Evolutionary conservation across 371 early-diverging fungal species (phyloP).

Genomic region (Mucor piriformis): DNA sequence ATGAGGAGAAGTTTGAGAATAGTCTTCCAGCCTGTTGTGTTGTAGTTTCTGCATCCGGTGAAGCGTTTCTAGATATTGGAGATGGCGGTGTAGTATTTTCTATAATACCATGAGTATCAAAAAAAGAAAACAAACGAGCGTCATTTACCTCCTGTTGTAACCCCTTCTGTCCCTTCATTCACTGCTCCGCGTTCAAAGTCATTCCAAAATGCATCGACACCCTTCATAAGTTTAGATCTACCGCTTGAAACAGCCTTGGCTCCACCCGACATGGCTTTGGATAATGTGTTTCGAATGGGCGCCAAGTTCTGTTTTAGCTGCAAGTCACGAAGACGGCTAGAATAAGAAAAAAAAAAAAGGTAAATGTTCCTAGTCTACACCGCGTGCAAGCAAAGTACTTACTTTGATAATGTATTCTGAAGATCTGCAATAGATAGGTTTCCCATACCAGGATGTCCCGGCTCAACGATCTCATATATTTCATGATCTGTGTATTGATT

Average conservation of each 20-base stretch:
- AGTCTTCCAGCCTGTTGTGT: slow-evolving; percentile 60
- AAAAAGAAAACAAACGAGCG: too few relatives aligned
- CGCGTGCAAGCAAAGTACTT: too few relatives aligned
- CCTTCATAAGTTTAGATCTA: slow-evolving; percentile 32
- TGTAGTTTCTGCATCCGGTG: slow-evolving; percentile 37
- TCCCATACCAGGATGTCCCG: slow-evolving; percentile 75
- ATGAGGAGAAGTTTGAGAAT: slow-evolving; percentile 60
- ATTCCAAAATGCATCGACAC: slow-evolving; percentile 53
- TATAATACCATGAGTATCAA: neutral
- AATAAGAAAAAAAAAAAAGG: neutral
- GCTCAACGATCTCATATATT: slow-evolving; percentile 67
- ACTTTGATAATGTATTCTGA: slow-evolving; percentile 67
- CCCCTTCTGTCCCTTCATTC: neutral
- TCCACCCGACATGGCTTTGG: slow-evolving; percentile 64
- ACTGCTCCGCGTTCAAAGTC: slow-evolving; percentile 38
- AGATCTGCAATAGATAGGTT: slow-evolving; percentile 63
- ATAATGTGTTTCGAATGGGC: slow-evolving; percentile 63
- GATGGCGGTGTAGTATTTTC: slow-evolving; percentile 25
- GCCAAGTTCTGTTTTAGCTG: slow-evolving; percentile 63
- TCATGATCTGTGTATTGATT: slow-evolving; percentile 67
- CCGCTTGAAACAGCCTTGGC: slow-evolving; percentile 56
- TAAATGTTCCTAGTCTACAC: too few relatives aligned
- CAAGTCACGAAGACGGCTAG: slow-evolving; percentile 55
- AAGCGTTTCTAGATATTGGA: slow-evolving; percentile 18
- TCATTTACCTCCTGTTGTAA: neutral